Base-by-base conservation (phyloP, 768 basidiomycete genomes). In the Suillus subaureus region DNA sequence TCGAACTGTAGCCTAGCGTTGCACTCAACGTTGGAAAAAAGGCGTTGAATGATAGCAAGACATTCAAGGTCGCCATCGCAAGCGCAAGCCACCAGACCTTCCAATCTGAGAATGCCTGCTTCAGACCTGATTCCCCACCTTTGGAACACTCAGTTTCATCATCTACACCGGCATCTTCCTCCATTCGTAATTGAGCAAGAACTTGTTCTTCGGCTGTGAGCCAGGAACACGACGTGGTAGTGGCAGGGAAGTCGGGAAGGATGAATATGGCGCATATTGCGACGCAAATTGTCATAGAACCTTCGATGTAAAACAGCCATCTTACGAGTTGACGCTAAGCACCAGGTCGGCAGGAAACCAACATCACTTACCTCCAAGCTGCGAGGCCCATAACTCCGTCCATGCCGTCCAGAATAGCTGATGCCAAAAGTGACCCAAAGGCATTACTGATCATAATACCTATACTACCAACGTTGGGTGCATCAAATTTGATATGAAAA, bases 51-150 rank as follows among this genome's bases (percentile, higher is more conserved):
- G 87, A 88, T 33, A 93, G 70, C 11, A 89, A 85, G 43, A 90
- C 76, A 43, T 73, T 68, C 77, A 87, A 82, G 69, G 82, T 83
- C 16, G 85, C 85, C 64, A 92, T 74, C 3, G 88, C 82, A 35
- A 92, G 63, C 23, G 89, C 82, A 52, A 96, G 81, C 85, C 85
- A 91, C 90, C 93, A 95, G 45, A 96, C 91, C 74, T 89, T 91
- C 90, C 89, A 88, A 71, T 96, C 94, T 23, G 80, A 81, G 64
- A 92, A 49, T 13, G 93, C 90, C 67, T 89, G 72, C 11, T 75
- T 67, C 4, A 93, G 72, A 11, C 90, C 91, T 28, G 77, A 74
- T 16, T 73, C 69, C 31, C 33, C 77, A 6, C 75, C 79, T 12
- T 77, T 66, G 23, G 68, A 56, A 26, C 61, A 56, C 60, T 83